phyloP scores from a whole-genome alignment of 352 stramenopile species.

The Phytophthora sansomeana region DNA sequence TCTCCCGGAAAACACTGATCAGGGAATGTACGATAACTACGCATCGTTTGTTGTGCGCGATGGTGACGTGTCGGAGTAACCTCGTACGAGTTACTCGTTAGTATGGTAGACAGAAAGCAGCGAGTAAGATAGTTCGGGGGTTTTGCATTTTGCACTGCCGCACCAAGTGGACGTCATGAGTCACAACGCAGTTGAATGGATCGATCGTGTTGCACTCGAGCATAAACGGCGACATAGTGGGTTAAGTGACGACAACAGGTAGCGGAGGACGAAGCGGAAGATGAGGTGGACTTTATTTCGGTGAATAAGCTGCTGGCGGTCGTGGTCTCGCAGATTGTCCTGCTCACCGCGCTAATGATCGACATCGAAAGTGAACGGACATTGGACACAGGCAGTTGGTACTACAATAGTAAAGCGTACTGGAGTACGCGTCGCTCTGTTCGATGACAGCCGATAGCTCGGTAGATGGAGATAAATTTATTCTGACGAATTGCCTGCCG shows the following conservation, averaged over 20 bases:
- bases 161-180: slow-evolving; percentile 55
- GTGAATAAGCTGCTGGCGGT: slow-evolving; percentile 44
- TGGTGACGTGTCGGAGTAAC: slow-evolving; percentile 45
- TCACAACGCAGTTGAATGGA: slow-evolving; percentile 19
- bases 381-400: slow-evolving; percentile 62
- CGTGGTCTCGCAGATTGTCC: slow-evolving; percentile 49
- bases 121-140: slow-evolving; percentile 36
- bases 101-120: slow-evolving; percentile 51
- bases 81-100: slow-evolving; percentile 58
- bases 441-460: slow-evolving; percentile 66
- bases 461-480: slow-evolving; percentile 56
- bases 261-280: slow-evolving; percentile 56
- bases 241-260: slow-evolving; percentile 45
- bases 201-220: slow-evolving; percentile 62
- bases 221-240: slow-evolving; percentile 64
- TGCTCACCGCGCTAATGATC: slow-evolving; percentile 46
- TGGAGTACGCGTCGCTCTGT: slow-evolving; percentile 83
- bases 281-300: slow-evolving; percentile 67
- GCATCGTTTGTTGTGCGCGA: slow-evolving; percentile 52
- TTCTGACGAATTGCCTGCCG: slow-evolving; percentile 55
- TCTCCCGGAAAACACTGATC: slow-evolving; percentile 36
- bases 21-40: slow-evolving; percentile 52
- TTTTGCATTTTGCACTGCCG: slow-evolving; percentile 60
- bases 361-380: slow-evolving; percentile 71
- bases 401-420: slow-evolving; percentile 80